These are phyloP conservation scores for Simplicillium aogashimaense DNA, from an alignment of 2,329 filamentous ascomycete species.

Conservation along the genomic window DNA sequence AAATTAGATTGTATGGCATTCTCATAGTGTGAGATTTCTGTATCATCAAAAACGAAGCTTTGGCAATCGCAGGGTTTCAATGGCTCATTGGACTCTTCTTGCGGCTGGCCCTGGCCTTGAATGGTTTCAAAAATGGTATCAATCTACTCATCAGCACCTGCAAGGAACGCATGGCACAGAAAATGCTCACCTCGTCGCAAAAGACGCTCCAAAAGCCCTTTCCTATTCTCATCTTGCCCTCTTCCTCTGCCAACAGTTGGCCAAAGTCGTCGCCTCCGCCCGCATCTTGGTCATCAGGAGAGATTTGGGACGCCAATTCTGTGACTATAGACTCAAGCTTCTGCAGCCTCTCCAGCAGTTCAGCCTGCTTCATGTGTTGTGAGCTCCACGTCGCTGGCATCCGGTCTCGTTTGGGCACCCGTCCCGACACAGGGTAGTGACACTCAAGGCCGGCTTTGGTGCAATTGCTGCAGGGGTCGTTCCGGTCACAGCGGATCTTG, in stretches of 20 bases:
- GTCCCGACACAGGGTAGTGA: conserved; percentile 19
- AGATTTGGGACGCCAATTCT: conserved; percentile 17
- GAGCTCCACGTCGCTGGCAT: conserved; percentile 9
- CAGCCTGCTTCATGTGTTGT: conserved; percentile 17
- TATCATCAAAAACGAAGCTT: too few relatives aligned
- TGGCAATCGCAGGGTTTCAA: conserved; percentile 4
- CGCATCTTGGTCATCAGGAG: not conserved
- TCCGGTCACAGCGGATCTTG: conserved; percentile 19
- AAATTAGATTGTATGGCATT: conserved; percentile 17
- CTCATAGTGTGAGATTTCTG: conserved; percentile 8
- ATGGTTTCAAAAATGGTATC: conserved; percentile 19
- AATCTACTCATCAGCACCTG: conserved; percentile 8
- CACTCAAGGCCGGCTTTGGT: conserved; percentile 15
- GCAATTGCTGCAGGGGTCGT: conserved; percentile 18
- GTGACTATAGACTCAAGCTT: conserved; percentile 20
- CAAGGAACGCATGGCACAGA: too few relatives aligned
- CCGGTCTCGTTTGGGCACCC: conserved; percentile 15
- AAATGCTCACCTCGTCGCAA: conserved; percentile 14
- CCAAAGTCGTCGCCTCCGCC: conserved; percentile 14
- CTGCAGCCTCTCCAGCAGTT: conserved; percentile 16
- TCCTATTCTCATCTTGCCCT: conserved; percentile 15
- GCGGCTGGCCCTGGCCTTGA: conserved; percentile 4
- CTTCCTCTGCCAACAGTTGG: conserved; percentile 14
- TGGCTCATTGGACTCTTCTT: too few relatives aligned
- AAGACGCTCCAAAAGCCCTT: conserved; percentile 22